Evolutionary conservation across 1,139 yeast genomes (phyloP).

Genomic region (Zhuliangozyma blackwelliae): DNA sequence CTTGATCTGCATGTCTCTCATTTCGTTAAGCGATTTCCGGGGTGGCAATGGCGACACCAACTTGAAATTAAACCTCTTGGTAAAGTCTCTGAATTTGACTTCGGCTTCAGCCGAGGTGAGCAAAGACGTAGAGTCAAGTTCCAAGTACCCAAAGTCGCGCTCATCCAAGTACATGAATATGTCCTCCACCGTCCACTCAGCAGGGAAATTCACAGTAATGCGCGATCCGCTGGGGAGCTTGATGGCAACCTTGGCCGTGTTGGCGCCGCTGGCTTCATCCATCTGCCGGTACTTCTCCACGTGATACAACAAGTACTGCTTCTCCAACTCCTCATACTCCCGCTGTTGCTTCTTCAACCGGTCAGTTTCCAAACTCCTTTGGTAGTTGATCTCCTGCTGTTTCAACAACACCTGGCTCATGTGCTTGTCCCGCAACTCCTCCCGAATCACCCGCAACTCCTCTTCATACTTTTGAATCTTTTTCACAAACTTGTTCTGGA

Average conservation of each 20-base stretch:
- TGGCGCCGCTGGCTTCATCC: neutral
- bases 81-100: conserved; percentile 18
- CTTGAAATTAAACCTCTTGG: conserved; percentile 27
- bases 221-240: conserved; percentile 51
- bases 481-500: conserved; percentile 36
- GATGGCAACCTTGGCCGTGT: conserved; percentile 53
- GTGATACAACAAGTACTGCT: conserved; percentile 40
- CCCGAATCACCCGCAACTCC: conserved; percentile 52
- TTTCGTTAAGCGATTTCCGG: conserved; percentile 26
- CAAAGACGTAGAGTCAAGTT: conserved; percentile 30
- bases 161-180: conserved; percentile 58
- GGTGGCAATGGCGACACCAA: conserved; percentile 42
- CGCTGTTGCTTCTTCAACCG: conserved; percentile 26
- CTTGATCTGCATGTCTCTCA: conserved; percentile 17
- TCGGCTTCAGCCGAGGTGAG: conserved; percentile 27
- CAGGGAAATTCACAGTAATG: conserved; percentile 44
- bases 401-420: conserved; percentile 57
- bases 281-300: conserved; percentile 20
- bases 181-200: conserved; percentile 46
- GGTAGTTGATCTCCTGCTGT: conserved; percentile 78
- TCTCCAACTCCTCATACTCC: conserved; percentile 17
- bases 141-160: conserved; percentile 27
- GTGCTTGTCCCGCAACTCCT: conserved; percentile 59
- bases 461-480: conserved; percentile 57
- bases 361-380: conserved; percentile 61